Conservation (phyloP, 305 asterid species). For the Solanum hybrid region DNA sequence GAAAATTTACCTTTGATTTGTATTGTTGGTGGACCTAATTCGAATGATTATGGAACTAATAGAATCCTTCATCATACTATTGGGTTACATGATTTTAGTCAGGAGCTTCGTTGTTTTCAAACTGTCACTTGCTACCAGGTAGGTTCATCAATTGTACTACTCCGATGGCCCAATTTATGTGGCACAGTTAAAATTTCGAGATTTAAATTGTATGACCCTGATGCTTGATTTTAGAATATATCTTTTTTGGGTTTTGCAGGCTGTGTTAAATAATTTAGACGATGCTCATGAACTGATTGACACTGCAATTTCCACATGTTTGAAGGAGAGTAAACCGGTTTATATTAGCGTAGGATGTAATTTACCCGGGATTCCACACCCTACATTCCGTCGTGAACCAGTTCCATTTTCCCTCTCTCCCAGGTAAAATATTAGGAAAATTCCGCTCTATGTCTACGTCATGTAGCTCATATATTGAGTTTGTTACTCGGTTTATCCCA, state of each 20-base stretch:
- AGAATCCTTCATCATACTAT: conserved; percentile 78
- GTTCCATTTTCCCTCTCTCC: conserved; percentile 69
- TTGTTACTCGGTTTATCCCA: background rate
- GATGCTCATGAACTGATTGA: conserved; percentile 84
- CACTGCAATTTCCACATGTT: conserved; percentile 64
- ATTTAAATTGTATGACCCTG: background rate
- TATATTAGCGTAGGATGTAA: conserved; percentile 73
- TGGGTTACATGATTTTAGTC: conserved; percentile 77
- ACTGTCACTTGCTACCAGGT: conserved; percentile 89
- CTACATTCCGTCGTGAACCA: conserved; percentile 64
- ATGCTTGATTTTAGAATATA: background rate
- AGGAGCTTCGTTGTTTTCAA: conserved; percentile 86
- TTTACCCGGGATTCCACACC: conserved; percentile 65
- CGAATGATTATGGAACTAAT: conserved; percentile 78
- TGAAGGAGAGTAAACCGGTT: conserved; percentile 83
- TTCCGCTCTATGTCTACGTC: background rate
- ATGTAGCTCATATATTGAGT: background rate
- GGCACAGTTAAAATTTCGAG: background rate
- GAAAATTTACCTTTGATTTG: conserved; percentile 80
- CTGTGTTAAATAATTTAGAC: conserved; percentile 71
- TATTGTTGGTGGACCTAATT: conserved; percentile 86
- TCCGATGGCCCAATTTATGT: background rate
- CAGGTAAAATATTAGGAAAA: conserved; percentile 20
- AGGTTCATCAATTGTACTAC: background rate
- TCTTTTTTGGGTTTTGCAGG: conserved; percentile 22